Evolutionary conservation across 768 basidiomycete genomes (phyloP).

Genomic region (Panaeolus cyanescens): DNA sequence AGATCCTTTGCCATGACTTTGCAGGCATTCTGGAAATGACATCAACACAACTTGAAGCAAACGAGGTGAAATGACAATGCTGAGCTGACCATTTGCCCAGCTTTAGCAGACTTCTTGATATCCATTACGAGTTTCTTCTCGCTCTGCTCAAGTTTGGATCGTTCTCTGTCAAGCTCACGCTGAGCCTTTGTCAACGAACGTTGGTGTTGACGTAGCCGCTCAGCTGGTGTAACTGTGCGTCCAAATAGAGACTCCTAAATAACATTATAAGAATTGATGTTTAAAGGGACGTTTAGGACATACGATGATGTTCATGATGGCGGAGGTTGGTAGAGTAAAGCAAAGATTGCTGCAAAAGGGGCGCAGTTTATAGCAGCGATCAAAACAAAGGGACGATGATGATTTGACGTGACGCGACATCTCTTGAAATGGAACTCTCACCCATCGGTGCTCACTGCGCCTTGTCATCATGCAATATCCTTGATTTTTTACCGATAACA

Average conservation of each 20-base stretch:
- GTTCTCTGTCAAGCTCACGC: slow-evolving; percentile 96
- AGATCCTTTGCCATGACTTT: slow-evolving; percentile 99
- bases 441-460: slow-evolving; percentile 69
- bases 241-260: slow-evolving; percentile 92
- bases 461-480: slow-evolving; percentile 53
- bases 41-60: slow-evolving; percentile 13
- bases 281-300: slow-evolving; percentile 20
- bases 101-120: slow-evolving; percentile 95
- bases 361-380: slow-evolving; percentile 5
- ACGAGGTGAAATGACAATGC: neutral
- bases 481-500: slow-evolving; percentile 78
- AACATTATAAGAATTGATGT: slow-evolving; percentile 2
- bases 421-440: slow-evolving; percentile 33
- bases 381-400: neutral
- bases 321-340: slow-evolving; percentile 13
- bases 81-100: slow-evolving; percentile 87
- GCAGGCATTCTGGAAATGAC: slow-evolving; percentile 79
- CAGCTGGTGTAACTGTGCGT: slow-evolving; percentile 91
- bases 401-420: neutral
- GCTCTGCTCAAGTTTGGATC: slow-evolving; percentile 88
- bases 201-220: slow-evolving; percentile 96
- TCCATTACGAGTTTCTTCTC: slow-evolving; percentile 97
- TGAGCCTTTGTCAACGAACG: slow-evolving; percentile 95
- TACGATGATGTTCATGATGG: slow-evolving; percentile 80
- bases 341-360: slow-evolving; percentile 5